A percentile compares a stretch with the other conserved stretches of the same genome.
Evolutionary conservation across 352 stramenopile genomes (phyloP).

Genomic region (Phytopythium boreale): DNA sequence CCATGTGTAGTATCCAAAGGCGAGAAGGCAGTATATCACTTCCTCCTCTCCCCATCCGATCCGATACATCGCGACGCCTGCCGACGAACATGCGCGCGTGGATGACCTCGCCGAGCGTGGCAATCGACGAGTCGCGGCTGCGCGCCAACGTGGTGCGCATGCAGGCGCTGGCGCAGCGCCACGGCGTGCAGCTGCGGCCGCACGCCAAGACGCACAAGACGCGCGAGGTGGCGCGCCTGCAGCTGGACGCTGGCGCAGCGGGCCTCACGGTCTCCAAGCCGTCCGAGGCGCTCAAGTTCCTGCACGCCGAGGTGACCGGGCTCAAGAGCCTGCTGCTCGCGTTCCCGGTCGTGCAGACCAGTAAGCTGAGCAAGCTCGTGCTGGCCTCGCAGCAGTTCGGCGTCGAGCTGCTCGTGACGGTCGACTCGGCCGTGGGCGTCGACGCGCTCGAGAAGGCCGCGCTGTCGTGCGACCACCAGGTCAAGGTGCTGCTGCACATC

Average conservation of each 20-base stretch:
- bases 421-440: constrained; percentile 56
- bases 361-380: constrained; percentile 56
- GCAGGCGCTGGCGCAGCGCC: constrained; percentile 42
- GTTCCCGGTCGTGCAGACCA: constrained; percentile 62
- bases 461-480: constrained; percentile 29
- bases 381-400: constrained; percentile 36
- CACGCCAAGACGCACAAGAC: constrained; percentile 83
- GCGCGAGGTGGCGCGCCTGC: constrained; percentile 53
- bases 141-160: constrained; percentile 64
- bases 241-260: constrained; percentile 47
- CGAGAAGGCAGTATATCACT: too few relatives aligned
- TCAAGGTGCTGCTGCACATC: constrained; percentile 69
- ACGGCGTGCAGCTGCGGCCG: constrained; percentile 56
- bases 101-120: constrained; percentile 63
- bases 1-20: too few relatives aligned
- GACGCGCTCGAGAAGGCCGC: constrained; percentile 50
- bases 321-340: constrained; percentile 61
- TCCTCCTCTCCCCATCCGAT: too few relatives aligned
- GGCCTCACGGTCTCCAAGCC: constrained; percentile 72
- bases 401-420: constrained; percentile 55
- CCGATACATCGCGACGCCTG: too few relatives aligned
- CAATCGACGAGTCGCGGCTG: constrained; percentile 54
- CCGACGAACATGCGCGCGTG: constrained; percentile 49
- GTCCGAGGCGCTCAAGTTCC: constrained; percentile 60
- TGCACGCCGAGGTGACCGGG: constrained; percentile 31